Base-by-base conservation (phyloP, 148 eudicot species). In the Linanthus parryae region DNA sequence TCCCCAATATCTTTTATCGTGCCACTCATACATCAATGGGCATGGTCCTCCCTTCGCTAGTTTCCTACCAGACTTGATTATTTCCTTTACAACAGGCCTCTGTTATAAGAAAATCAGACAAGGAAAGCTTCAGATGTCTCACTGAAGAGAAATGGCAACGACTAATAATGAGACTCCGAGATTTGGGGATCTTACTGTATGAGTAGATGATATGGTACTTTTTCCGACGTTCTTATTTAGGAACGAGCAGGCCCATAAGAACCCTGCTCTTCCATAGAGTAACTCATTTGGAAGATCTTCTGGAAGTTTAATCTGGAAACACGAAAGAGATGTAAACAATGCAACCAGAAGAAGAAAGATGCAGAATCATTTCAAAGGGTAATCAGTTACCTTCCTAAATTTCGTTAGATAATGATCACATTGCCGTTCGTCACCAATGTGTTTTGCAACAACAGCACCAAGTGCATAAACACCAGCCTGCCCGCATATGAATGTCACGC, bases 11-110 rank as follows among this genome's bases (percentile, higher is more conserved):
- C 63, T 79, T 60, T 86, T 70, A 25, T 89, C 95, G 38, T 78
- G 67, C 92, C 92, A 83, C 65, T 91, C 95, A 61, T 69, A 86
- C 97, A 86, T 91, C 60, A 91, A 77, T 5, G 83, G 88, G 27
- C 83, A 80, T 61, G 67, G 57, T 58, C 68, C 75, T 52, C 70
- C 48, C 8, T 30, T 78, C 30, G 67, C 85, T 63, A 83, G 19
- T 60, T 55, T 56, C 62, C 79, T 70, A 38, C 95, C 95, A 5
- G 67, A 67, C 44, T 69, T 69, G 27, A 87, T 80, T 13, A 83
- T 70, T 16, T 78, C 77, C 39, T 52, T 47, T 55, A 79, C 77
- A 60, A 80, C 66, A 43, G 60, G 56, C 71, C 84, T 76, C 91
- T 80, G 65, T 24, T 44, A 10, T 49, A 21, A 54, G 26, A 30